Base-by-base conservation (phyloP, 345 rosid species). In the Salix brachista region DNA sequence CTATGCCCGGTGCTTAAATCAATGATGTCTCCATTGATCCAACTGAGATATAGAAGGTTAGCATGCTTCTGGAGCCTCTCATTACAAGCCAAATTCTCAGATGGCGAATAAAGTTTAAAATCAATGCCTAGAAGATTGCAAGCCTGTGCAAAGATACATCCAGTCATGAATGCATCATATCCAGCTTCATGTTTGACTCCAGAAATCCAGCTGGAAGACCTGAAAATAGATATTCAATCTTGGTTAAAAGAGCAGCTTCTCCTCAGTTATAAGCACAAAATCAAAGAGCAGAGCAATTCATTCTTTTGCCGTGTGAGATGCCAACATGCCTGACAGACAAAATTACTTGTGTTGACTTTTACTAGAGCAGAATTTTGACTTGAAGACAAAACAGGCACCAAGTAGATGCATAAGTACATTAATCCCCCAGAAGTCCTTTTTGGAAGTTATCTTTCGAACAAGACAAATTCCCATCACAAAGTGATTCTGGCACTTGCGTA, bases 91-190 rank as follows among this genome's bases (percentile, higher is more conserved):
- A 92, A 76, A 85, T 78, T 81, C 78, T 84, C 83, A 1, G 86
- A 78, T 58, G 86, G 74, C 1, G 86, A 82, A 52, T 75, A 80
- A 19, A 62, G 85, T 32, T 83, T 82, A 83, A 96, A 93, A 78
- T 93, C 90, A 42, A 96, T 80, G 36, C 92, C 98, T 12, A 92
- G 82, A 82, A 87, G 88, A 85, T 83, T 85, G 84, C 97, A 93
- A 74, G 92, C 87, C 87, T 96, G 96, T 4, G 95, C 92, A 80
- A 96, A 96, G 75, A 93, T 71, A 73, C 97, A 93, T 19, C 99
- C 98, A 54, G 99, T 93, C 99, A 96, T 93, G 87, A 96, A 96
- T 80, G 98, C 99, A 96, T 96, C 99, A 83, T 92, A 96, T 54
- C 99, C 99, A 11, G 99, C 98, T 82, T 96, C 99, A 75, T 96